Base-by-base conservation (phyloP, 495 filamentous ascomycete species). In the Podospora fimiseda region DNA sequence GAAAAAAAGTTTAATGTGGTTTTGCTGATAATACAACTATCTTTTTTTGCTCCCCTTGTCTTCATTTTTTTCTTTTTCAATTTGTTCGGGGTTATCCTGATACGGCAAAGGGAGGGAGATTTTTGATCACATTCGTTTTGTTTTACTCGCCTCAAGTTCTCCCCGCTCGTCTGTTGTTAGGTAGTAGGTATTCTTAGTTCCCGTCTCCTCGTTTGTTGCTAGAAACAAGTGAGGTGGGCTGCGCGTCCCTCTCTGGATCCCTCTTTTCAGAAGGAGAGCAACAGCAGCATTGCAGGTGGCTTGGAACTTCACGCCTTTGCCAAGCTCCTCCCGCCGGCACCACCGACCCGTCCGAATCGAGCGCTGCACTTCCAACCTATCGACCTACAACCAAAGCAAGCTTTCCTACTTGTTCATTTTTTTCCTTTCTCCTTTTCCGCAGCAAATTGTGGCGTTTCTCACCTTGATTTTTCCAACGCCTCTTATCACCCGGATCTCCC, bases 401-500 rank as follows among this genome's bases (percentile, higher is more conserved):
- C 27, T 33, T 33, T 46, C 21, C 9, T 46, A 9, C 43, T 24
- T 46, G 7, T n/a, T 23, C 6, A 6, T 36, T n/a, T 50, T 18
- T 50, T 37, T 14, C 36, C 51, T 33, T 45, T 46, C 2, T 7
- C 30, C 11, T 43, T 24, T 1, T 4, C 43, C 33, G 30, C 19
- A 43, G n/a, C 21, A n/a, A 23, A 1, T 20, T 24, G 24, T n/a
- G 11, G 33, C 42, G 4, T n/a, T 16, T 1, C n/a, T 30, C 46
- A 39, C n/a, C 14, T 38, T n/a, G 14, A 43, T 49, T 45, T 15
- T 20, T 13, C 18, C 15, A 18, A 30, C 38, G 22, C 45, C 48
- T 11, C 36, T 13, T 50, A 48, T 43, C 49, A 22, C 56, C n/a
- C 53, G 41, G 49, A 46, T 41, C 48, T 14, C 16, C 47, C 4